Percentiles rank a stretch among this genome's conserved stretches.
phyloP scores from a whole-genome alignment of 2,329 filamentous ascomycete genomes.

The Calonectria hongkongensis region DNA sequence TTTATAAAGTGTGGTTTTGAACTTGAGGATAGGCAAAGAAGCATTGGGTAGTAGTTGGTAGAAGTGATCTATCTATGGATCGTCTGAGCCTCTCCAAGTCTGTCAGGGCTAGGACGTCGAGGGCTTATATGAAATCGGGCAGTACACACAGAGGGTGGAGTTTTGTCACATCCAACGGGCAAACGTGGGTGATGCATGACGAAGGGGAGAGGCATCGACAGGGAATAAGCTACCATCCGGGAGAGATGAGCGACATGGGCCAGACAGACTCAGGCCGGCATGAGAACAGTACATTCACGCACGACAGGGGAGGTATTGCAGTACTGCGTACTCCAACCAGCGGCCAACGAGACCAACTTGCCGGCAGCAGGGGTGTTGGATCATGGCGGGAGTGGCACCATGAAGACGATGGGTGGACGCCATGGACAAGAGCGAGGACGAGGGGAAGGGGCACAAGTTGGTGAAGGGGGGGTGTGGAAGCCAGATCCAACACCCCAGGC shows the following conservation, averaged over 20 bases:
- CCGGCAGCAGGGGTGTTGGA: slow-evolving; percentile 48
- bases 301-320: slow-evolving; percentile 52
- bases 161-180: slow-evolving; percentile 48
- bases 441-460: slow-evolving; percentile 35
- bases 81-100: slow-evolving; percentile 57
- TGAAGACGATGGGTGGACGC: slow-evolving; percentile 45
- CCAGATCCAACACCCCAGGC: slow-evolving; percentile 46
- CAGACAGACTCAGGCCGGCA: slow-evolving; percentile 38
- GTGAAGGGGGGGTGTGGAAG: slow-evolving; percentile 45
- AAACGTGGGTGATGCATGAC: slow-evolving; percentile 53
- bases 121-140: slow-evolving; percentile 58
- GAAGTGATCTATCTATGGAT: slow-evolving; percentile 57
- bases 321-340: slow-evolving; percentile 47
- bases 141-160: slow-evolving; percentile 50
- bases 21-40: slow-evolving; percentile 48
- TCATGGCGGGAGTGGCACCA: slow-evolving; percentile 56
- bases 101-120: slow-evolving; percentile 54
- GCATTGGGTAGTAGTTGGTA: slow-evolving; percentile 49
- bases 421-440: slow-evolving; percentile 39
- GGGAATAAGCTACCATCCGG: slow-evolving; percentile 52
- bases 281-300: slow-evolving; percentile 49
- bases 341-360: slow-evolving; percentile 52
- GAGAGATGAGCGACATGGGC: slow-evolving; percentile 54
- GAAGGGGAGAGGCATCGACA: slow-evolving; percentile 54
- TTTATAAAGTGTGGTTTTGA: slow-evolving; percentile 51